Base-by-base conservation (phyloP, 2,329 filamentous ascomycete species). In the Colletotrichum incanum region DNA sequence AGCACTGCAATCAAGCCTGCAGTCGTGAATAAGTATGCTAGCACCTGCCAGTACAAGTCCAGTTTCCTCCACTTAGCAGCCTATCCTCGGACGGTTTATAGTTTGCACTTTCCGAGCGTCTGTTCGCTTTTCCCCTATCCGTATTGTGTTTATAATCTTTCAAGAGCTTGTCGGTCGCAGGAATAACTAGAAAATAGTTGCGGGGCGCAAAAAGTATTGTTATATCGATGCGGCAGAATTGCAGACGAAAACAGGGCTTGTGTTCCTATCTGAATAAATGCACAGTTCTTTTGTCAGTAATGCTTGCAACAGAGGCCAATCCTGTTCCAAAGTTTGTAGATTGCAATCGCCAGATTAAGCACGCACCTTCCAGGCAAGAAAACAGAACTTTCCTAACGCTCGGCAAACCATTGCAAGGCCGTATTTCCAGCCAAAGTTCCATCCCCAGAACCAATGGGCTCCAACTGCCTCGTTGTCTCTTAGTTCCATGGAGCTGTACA, bases 321-420 rank as follows among this genome's bases (percentile, higher is more conserved):
- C 12, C n/a, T 54, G 2, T 26, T 49, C 28, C 39, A 63, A n/a
- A n/a, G 50, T 41, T 49, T 23, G 14, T 31, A 12, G 23, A 26
- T 16, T 1, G 47, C 1, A 14, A 14, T 26, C 23, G 5, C 47
- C n/a, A 11, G 39, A 26, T 31, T 20, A 49, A 2, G 23, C 28
- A 49, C 56, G 41, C 58, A 67, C 64, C 50, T 71, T 71, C 64
- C 58, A 45, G 12, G 68, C 56, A 31, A 62, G 41, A 55, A 62
- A 62, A 23, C 47, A 49, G n/a, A 62, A 58, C 7, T 62, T 50
- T 23, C 55, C 54, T 6, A 54, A 54, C n/a, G 55, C 45, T 41
- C 49, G 23, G 56, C 16, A 31, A 9, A 62, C 50, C 64, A 67
- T 67, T 49, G 56, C n/a, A 28, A 50, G 56, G 34, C 58, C 41